phyloP scores from a whole-genome alignment of 202 grass and related monocot genomes.

The Zoysia matrella region DNA sequence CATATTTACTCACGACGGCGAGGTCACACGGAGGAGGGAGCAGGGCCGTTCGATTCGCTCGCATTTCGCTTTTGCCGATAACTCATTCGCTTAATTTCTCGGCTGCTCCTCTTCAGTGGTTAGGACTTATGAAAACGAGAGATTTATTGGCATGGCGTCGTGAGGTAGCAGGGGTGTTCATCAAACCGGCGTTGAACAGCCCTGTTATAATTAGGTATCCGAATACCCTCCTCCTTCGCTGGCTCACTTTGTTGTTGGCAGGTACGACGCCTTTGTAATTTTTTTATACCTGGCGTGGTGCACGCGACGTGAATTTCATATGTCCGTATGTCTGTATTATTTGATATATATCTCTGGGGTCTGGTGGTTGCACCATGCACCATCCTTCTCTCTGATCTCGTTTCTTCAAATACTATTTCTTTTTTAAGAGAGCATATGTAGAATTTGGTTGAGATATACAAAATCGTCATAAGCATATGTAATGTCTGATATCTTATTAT shows the following conservation, averaged over 20 bases:
- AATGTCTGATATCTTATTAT: no score
- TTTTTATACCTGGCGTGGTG: background rate
- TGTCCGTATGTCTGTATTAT: background rate
- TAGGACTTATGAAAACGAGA: background rate
- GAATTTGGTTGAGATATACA: background rate
- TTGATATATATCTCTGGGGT: background rate
- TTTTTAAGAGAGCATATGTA: background rate
- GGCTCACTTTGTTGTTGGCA: background rate
- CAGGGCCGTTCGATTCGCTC: background rate
- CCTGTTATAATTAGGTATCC: no score
- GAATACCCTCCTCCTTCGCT: background rate
- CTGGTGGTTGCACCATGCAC: slow-evolving; percentile 6
- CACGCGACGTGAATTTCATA: background rate
- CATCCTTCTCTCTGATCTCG: slow-evolving; percentile 37
- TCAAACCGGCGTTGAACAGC: no score
- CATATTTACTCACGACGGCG: background rate
- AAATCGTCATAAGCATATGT: no score
- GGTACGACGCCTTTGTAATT: background rate
- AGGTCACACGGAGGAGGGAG: background rate
- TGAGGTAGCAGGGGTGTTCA: background rate
- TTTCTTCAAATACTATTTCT: background rate
- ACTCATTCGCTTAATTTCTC: background rate
- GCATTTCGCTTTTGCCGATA: slow-evolving; percentile 18
- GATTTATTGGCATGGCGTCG: background rate
- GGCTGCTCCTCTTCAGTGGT: background rate